These are phyloP conservation scores for Pseudognaphalium luteoalbum DNA, from an alignment of 129 eudicot genomes.

Conservation along the genomic window DNA sequence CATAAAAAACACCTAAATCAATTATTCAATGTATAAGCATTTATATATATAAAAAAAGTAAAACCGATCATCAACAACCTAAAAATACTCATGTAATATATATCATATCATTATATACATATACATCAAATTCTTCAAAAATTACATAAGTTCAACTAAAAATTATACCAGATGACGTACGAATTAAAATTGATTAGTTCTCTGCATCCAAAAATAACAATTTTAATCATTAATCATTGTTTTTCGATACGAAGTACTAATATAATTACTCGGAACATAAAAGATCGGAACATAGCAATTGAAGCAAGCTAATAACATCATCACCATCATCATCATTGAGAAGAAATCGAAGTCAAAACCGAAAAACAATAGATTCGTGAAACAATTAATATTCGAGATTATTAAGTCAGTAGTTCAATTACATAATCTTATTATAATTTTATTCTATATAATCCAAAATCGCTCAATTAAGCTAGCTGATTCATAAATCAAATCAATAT, in stretches of 20 bases:
- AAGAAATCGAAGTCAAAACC: constrained; percentile 22
- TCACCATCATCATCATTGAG: neutral
- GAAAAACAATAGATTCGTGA: constrained; percentile 37
- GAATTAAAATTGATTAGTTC: constrained; percentile 27
- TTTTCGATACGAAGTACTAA: constrained; percentile 5
- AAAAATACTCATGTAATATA: neutral
- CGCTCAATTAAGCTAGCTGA: no score
- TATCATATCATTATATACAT: neutral
- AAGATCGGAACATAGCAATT: constrained; percentile 34
- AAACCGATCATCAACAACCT: neutral
- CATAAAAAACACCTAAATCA: neutral
- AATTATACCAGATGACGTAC: constrained; percentile 43
- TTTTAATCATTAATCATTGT: constrained; percentile 14
- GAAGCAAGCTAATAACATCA: constrained; percentile 13
- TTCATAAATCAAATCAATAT: no score
- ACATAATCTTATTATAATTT: no score
- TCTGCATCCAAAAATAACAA: constrained; percentile 32
- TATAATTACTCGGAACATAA: constrained; percentile 9
- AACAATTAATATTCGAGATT: constrained; percentile 15
- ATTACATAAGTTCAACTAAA: constrained; percentile 24
- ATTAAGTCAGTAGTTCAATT: no score
- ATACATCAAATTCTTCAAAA: constrained; percentile 26
- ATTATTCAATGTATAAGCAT: neutral
- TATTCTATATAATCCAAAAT: no score
- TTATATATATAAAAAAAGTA: neutral